These are phyloP conservation scores for Microstegium vimineum DNA, from an alignment of 176 grass and related monocot genomes.

Conservation along the genomic window DNA sequence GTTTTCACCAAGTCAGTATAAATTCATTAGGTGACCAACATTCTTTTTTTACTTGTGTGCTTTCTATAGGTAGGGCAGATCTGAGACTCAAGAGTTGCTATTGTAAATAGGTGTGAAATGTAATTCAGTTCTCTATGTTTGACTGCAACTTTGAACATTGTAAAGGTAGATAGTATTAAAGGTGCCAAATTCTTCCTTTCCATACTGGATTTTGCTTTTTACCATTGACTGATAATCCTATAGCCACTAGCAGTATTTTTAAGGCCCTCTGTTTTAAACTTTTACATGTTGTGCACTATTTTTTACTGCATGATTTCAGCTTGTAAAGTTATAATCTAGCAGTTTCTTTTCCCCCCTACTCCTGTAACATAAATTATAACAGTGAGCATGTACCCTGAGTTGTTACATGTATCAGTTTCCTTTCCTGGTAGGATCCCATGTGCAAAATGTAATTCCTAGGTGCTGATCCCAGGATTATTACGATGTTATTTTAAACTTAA, in stretches of 20 bases:
- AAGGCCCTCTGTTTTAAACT: not conserved
- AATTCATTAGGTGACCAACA: not conserved
- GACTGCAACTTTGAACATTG: not conserved
- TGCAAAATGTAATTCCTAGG: slow-evolving; percentile 3
- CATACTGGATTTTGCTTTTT: not conserved
- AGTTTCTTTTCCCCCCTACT: not conserved
- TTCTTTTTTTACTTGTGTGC: not conserved
- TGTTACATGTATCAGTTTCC: not conserved
- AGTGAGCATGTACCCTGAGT: not conserved
- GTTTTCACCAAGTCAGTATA: not conserved
- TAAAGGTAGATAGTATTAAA: not conserved
- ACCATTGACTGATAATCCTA: not conserved
- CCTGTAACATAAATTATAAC: not conserved
- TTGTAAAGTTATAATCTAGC: not conserved
- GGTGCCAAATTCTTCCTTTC: not conserved
- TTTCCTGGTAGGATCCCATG: not conserved
- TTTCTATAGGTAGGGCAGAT: slow-evolving; percentile 4
- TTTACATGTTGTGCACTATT: not conserved
- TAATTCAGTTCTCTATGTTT: not conserved
- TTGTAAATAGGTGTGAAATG: slow-evolving; percentile 3
- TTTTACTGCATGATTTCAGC: not conserved
- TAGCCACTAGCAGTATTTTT: not conserved
- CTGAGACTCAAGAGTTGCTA: not conserved
- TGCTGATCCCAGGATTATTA: not conserved
- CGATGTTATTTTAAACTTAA: not conserved